Conservation (phyloP, 805 yeast genomes). For the Metschnikowia shivogae region DNA sequence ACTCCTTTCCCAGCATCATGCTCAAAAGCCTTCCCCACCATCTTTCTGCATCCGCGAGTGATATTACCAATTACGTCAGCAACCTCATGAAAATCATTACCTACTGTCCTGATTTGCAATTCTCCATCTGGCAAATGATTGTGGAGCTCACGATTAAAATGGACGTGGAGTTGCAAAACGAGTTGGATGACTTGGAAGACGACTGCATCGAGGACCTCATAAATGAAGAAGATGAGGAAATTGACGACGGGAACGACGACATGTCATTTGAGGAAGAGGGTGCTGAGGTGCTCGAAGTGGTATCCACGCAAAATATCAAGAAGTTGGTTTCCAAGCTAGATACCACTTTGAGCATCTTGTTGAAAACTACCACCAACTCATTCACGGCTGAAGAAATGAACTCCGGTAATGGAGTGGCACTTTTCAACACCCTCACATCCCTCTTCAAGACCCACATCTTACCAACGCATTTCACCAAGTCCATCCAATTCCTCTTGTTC, state of each 20-base stretch:
- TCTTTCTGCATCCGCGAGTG: slow-evolving; percentile 47
- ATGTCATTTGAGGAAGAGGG: slow-evolving; percentile 20
- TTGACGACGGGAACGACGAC: slow-evolving; percentile 19
- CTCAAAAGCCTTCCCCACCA: slow-evolving; percentile 75
- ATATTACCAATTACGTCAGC: slow-evolving; percentile 57
- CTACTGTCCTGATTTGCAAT: slow-evolving; percentile 74
- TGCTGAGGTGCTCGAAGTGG: slow-evolving; percentile 27
- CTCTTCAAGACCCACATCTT: slow-evolving; percentile 77
- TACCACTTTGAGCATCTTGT: slow-evolving; percentile 54
- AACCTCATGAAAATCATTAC: slow-evolving; percentile 57
- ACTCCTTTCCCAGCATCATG: slow-evolving; percentile 55
- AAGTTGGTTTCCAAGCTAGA: slow-evolving; percentile 69
- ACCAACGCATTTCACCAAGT: slow-evolving; percentile 88
- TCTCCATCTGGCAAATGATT: slow-evolving; percentile 73
- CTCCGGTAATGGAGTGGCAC: slow-evolving; percentile 59
- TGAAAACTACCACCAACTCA: slow-evolving; percentile 45
- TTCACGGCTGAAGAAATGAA: slow-evolving; percentile 50
- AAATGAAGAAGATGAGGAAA: slow-evolving; percentile 45
- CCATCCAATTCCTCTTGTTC: slow-evolving; percentile 81
- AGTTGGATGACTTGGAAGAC: slow-evolving; percentile 79
- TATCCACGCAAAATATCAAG: slow-evolving; percentile 43
- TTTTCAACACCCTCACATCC: slow-evolving; percentile 71
- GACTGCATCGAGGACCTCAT: slow-evolving; percentile 51
- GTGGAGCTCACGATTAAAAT: slow-evolving; percentile 77
- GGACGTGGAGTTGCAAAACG: slow-evolving; percentile 90